A percentile compares a stretch with the other conserved stretches of the same genome.
Conservation (phyloP, 2,329 filamentous ascomycete genomes). For the Nigrospora osmanthi region DNA sequence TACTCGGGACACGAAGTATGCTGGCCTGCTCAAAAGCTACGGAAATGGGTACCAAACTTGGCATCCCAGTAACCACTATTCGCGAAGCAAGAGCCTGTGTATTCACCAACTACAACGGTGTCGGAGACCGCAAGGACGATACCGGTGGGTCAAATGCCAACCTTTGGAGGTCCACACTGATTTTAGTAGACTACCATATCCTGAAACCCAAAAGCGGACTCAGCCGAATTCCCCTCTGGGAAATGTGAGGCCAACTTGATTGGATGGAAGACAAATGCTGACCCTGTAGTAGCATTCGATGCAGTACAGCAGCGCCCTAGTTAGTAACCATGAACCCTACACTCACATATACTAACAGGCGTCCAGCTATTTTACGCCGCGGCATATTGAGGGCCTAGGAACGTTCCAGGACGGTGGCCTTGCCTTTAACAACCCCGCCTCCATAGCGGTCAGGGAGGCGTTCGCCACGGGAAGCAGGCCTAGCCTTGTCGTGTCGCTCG, state of each 20-base stretch:
- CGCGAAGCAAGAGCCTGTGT: constrained; percentile 10
- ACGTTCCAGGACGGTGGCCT: constrained; percentile 1
- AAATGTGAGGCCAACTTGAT: neutral
- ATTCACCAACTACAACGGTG: constrained; percentile 14
- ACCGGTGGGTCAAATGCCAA: constrained; percentile 1
- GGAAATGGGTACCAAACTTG: constrained; percentile 10
- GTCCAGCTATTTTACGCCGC: constrained; percentile 1
- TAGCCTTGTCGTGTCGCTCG: neutral
- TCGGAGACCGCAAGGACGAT: constrained; percentile 1
- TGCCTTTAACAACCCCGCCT: neutral
- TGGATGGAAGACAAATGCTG: neutral
- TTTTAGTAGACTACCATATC: constrained; percentile 1
- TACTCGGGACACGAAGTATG: constrained; percentile 6
- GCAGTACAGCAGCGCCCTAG: constrained; percentile 2
- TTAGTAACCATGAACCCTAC: neutral
- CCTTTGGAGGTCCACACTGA: neutral
- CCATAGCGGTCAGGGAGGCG: neutral
- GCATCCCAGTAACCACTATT: constrained; percentile 12
- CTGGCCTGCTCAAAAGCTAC: constrained; percentile 6
- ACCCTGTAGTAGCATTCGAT: neutral
- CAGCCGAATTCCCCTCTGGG: neutral
- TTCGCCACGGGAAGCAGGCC: neutral
- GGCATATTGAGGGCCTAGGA: neutral
- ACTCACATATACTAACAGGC: neutral
- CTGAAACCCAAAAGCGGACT: neutral